Percentiles rank a stretch among this genome's conserved stretches.
phyloP scores from a whole-genome alignment of 225 moss, liverwort and hornwort genomes.

The Marchantia paleacea region DNA sequence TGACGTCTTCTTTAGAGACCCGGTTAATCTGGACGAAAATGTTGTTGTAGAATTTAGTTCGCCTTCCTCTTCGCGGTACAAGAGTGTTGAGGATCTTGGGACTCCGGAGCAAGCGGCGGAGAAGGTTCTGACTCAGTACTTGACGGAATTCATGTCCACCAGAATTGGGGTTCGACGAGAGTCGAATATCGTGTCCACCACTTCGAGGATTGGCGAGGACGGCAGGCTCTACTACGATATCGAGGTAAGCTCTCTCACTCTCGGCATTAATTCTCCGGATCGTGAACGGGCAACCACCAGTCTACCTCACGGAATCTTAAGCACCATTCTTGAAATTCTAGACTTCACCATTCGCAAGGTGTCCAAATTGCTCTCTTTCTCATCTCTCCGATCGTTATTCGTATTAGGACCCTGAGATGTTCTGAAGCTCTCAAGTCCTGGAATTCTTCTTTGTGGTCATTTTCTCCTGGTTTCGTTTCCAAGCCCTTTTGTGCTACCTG shows the following conservation, averaged over 20 bases:
- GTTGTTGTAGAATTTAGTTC: conserved; percentile 91
- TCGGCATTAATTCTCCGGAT: no score
- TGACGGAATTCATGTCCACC: conserved; percentile 98
- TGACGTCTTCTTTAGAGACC: conserved; percentile 88
- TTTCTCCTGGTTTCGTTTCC: no score
- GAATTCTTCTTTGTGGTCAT: no score
- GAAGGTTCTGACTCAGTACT: conserved; percentile 81
- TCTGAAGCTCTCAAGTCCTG: no score
- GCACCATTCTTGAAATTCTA: no score
- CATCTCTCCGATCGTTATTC: no score
- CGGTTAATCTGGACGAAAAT: conserved; percentile 91
- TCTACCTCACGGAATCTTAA: no score
- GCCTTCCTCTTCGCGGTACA: conserved; percentile 84
- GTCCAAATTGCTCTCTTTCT: no score
- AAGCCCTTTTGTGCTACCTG: no score
- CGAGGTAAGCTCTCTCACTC: conserved; percentile 47
- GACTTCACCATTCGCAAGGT: no score
- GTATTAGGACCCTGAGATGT: no score
- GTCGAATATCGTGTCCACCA: conserved; percentile 66
- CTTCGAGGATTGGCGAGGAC: conserved; percentile 68
- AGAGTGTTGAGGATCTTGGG: conserved; percentile 81
- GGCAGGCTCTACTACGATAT: conserved; percentile 93
- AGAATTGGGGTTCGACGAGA: conserved; percentile 86
- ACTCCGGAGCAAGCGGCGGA: conserved; percentile 76
- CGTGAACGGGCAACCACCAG: no score